Evolutionary conservation across 1,284 basidiomycete species (phyloP).

Genomic region (Boletus semigastroideus): DNA sequence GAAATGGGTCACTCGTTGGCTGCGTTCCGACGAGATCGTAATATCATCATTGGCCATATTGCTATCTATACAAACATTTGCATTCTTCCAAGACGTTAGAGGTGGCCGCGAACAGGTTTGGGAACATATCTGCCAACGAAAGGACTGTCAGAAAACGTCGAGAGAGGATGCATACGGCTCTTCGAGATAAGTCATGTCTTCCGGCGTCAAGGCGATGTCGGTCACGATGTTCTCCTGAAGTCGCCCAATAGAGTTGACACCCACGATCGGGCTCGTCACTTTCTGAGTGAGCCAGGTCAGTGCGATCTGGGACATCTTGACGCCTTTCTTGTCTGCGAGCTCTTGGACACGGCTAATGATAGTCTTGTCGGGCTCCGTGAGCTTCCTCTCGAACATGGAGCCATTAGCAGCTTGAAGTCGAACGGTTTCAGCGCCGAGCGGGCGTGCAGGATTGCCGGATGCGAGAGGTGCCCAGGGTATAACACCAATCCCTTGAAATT

Average conservation of each 20-base stretch:
- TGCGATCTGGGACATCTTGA: constrained; percentile 44
- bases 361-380: constrained; percentile 31
- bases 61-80: no score
- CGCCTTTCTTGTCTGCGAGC: constrained; percentile 36
- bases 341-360: constrained; percentile 45
- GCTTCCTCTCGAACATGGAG: constrained; percentile 27
- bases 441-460: constrained; percentile 41
- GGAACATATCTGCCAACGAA: constrained; percentile 18
- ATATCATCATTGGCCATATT: no score
- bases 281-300: constrained; percentile 40
- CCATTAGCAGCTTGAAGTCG: constrained; percentile 27
- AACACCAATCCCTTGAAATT: constrained; percentile 47
- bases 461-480: constrained; percentile 43
- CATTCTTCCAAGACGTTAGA: neutral
- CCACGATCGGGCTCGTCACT: constrained; percentile 42
- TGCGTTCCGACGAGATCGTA: no score
- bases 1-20: no score
- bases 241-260: constrained; percentile 24
- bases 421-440: constrained; percentile 30
- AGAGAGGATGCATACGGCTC: constrained; percentile 23
- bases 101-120: constrained; percentile 21
- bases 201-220: constrained; percentile 20
- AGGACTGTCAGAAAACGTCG: neutral
- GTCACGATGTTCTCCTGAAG: constrained; percentile 25
- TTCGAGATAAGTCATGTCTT: constrained; percentile 33